Evolutionary conservation across 148 eudicot species (phyloP).

Genomic region (Talinum fruticosum): DNA sequence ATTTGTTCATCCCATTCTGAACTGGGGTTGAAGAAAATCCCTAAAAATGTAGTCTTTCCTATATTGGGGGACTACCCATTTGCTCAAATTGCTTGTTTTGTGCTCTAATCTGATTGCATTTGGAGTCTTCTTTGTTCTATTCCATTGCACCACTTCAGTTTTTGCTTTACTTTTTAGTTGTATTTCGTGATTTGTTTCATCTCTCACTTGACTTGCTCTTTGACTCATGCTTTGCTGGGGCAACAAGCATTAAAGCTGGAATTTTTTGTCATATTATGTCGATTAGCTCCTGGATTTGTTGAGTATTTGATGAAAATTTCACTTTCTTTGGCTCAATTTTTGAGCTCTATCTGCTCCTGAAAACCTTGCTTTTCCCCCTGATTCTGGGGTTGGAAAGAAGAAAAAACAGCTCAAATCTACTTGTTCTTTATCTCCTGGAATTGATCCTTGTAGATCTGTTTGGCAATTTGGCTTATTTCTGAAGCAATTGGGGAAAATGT

Average conservation of each 20-base stretch:
- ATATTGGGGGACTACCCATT: constrained; percentile 19
- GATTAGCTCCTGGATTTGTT: constrained; percentile 21
- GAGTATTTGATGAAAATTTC: not conserved
- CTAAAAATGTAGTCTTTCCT: not conserved
- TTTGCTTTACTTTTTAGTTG: not conserved
- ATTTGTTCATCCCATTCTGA: not conserved
- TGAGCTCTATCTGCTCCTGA: not conserved
- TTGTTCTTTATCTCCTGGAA: constrained; percentile 17
- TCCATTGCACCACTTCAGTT: not conserved
- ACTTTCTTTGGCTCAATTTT: constrained; percentile 4
- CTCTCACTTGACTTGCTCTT: constrained; percentile 20
- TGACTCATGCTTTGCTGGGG: constrained; percentile 17
- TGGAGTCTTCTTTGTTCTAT: not conserved
- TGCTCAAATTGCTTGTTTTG: constrained; percentile 16
- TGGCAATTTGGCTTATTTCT: not conserved
- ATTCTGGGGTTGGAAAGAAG: not conserved
- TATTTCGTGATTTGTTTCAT: constrained; percentile 9
- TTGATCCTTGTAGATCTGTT: constrained; percentile 31
- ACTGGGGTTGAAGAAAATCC: not conserved
- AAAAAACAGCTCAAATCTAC: not conserved
- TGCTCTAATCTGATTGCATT: constrained; percentile 18
- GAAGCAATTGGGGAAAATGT: constrained; percentile 11
- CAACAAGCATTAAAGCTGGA: not conserved
- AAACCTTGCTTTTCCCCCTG: constrained; percentile 1
- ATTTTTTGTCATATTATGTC: constrained; percentile 10